phyloP scores from a whole-genome alignment of 164 flowering plant genomes.

The Dillenia suffruticosa region DNA sequence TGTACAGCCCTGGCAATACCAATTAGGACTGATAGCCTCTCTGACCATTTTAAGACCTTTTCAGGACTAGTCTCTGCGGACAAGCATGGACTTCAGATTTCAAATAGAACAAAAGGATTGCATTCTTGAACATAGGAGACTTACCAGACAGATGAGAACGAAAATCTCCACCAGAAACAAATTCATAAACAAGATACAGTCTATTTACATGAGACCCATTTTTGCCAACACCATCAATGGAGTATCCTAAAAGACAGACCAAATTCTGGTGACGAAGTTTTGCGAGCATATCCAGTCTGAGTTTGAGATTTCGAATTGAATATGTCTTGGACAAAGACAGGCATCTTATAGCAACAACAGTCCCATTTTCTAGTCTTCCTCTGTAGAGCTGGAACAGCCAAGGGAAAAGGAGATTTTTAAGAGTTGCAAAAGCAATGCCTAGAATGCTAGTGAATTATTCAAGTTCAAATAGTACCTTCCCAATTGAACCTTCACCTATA shows the following conservation, averaged over 20 bases:
- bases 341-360: slow-evolving; percentile 57
- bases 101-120: too few species aligned
- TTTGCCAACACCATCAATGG: slow-evolving; percentile 50
- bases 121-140: too few species aligned
- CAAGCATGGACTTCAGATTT: neutral
- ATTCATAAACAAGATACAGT: slow-evolving; percentile 76
- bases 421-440: too few species aligned
- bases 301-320: slow-evolving; percentile 59
- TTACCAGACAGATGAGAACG: slow-evolving; percentile 68
- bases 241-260: slow-evolving; percentile 75
- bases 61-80: slow-evolving; percentile 55
- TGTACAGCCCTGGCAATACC: slow-evolving; percentile 90
- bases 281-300: slow-evolving; percentile 66
- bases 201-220: slow-evolving; percentile 37
- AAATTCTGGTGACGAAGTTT: slow-evolving; percentile 87
- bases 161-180: slow-evolving; percentile 63
- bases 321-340: slow-evolving; percentile 47
- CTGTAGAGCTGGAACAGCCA: slow-evolving; percentile 60
- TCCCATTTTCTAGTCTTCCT: slow-evolving; percentile 79
- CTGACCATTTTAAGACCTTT: slow-evolving; percentile 76
- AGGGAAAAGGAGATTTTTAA: neutral
- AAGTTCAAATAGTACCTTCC: slow-evolving; percentile 48
- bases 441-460: neutral
- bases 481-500: slow-evolving; percentile 70
- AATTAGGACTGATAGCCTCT: slow-evolving; percentile 70